Base-by-base conservation (phyloP, 345 rosid genomes). In the Populus nigra region DNA sequence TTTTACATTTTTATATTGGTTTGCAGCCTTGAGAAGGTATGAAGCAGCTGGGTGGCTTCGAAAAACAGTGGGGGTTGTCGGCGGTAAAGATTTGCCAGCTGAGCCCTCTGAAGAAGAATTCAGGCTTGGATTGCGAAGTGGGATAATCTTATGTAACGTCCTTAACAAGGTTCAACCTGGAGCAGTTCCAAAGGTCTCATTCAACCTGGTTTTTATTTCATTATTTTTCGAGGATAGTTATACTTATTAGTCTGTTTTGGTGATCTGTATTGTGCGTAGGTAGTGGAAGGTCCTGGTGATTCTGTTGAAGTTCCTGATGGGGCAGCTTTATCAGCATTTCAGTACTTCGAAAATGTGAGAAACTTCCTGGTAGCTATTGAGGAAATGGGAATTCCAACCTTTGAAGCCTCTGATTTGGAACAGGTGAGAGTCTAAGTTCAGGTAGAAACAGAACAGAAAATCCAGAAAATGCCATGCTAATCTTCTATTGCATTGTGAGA, bases 41-140 rank as follows among this genome's bases (percentile, higher is more conserved):
- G 85, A 82, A 75, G 85, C 85, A 35, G 82, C 85, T n/a, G 77
- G 68, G 22, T 82, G 85, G 85, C 77, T 82, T 20, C 62, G 82
- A 39, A 82, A 72, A 49, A 75, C 43, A 20, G 66, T 76, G 13
- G 85, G 80, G 66, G 71, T 78, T 75, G 85, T 67, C 33, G 79
- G 77, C 16, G 77, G 80, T 20, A 82, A 78, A 61, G 85, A 82
- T 68, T 78, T 82, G 77, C 79, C 82, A 3, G 79, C 82, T 5
- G 82, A 82, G 73, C 85, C 82, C 39, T 82, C 85, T 13, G 85
- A 82, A 79, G 85, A 82, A 72, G 85, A 82, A 25, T 78, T 82
- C 71, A 68, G 77, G 79, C 71, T 71, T 27, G 82, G 71, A 49
- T 68, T 82, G 77, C 68, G 85, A 66, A 82, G 85, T 57, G 85